Evolutionary conservation across 805 yeast species (phyloP).

Genomic region (Myxozyma neglecta): DNA sequence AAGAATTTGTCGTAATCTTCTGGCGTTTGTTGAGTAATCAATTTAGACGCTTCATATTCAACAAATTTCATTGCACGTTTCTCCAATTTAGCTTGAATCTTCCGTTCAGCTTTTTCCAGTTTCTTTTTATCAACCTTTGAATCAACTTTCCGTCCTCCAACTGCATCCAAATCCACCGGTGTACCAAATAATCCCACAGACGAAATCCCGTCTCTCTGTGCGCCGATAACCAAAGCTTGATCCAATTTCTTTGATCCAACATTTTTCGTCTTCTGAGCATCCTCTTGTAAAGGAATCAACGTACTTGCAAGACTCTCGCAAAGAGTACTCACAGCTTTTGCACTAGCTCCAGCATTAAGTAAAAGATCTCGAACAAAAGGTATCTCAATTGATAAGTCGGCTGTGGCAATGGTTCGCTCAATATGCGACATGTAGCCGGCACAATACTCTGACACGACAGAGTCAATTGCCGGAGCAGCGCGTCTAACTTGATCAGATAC

Average conservation of each 20-base stretch:
- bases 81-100: conserved; percentile 95
- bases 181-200: conserved; percentile 77
- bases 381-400: conserved; percentile 61
- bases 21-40: conserved; percentile 57
- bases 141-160: conserved; percentile 84
- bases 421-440: conserved; percentile 84
- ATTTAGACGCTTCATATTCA: conserved; percentile 89
- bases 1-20: conserved; percentile 93
- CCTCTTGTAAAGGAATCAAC: conserved; percentile 59
- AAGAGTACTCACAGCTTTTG: conserved; percentile 54
- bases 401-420: conserved; percentile 73
- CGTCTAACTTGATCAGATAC: conserved; percentile 62
- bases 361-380: conserved; percentile 64
- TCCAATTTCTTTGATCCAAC: conserved; percentile 77
- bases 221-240: conserved; percentile 61
- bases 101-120: conserved; percentile 94
- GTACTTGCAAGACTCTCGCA: conserved; percentile 49
- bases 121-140: conserved; percentile 94
- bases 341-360: conserved; percentile 78
- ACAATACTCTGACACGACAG: conserved; percentile 86
- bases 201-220: conserved; percentile 65
- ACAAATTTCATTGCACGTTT: conserved; percentile 64
- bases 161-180: conserved; percentile 78
- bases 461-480: conserved; percentile 83
- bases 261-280: conserved; percentile 40